Percentiles rank a stretch among this genome's conserved stretches.
Conservation (phyloP, 331 rosid genomes). For the Spiraea crenata region DNA sequence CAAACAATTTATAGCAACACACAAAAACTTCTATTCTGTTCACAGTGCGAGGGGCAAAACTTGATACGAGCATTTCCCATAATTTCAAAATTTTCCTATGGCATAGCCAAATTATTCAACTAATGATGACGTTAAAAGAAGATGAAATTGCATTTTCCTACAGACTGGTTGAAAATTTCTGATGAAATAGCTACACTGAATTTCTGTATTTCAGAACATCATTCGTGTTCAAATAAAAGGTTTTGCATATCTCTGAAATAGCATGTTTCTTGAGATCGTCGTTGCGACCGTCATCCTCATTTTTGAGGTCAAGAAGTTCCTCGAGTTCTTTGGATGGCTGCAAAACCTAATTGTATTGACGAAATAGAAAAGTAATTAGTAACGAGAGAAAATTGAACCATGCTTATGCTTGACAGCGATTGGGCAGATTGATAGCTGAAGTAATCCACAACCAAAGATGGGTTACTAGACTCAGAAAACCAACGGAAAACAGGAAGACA, state of each 20-base stretch:
- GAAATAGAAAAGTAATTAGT: background rate
- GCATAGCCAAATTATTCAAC: background rate
- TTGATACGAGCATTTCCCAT: background rate
- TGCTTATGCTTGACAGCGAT: background rate
- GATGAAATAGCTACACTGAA: conserved; percentile 26
- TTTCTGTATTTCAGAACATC: conserved; percentile 66
- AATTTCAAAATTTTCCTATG: background rate
- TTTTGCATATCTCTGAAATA: conserved; percentile 60
- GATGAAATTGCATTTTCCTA: background rate
- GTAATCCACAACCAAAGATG: too few relatives aligned
- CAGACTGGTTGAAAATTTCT: background rate
- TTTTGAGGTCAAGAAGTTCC: conserved; percentile 33
- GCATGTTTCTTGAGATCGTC: conserved; percentile 45
- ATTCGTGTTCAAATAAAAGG: conserved; percentile 52
- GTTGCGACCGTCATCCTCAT: conserved; percentile 40
- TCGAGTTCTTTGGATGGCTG: conserved; percentile 70
- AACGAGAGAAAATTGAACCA: background rate
- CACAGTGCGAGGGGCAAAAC: background rate
- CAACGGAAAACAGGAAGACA: background rate
- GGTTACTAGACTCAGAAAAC: background rate
- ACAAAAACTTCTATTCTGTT: too few relatives aligned
- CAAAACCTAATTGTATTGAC: conserved; percentile 41
- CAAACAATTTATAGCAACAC: too few relatives aligned
- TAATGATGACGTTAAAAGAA: background rate
- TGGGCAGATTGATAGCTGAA: too few relatives aligned